A percentile compares a stretch with the other conserved stretches of the same genome.
phyloP scores from a whole-genome alignment of 2,329 filamentous ascomycete genomes.

The Colletotrichum camelliae region DNA sequence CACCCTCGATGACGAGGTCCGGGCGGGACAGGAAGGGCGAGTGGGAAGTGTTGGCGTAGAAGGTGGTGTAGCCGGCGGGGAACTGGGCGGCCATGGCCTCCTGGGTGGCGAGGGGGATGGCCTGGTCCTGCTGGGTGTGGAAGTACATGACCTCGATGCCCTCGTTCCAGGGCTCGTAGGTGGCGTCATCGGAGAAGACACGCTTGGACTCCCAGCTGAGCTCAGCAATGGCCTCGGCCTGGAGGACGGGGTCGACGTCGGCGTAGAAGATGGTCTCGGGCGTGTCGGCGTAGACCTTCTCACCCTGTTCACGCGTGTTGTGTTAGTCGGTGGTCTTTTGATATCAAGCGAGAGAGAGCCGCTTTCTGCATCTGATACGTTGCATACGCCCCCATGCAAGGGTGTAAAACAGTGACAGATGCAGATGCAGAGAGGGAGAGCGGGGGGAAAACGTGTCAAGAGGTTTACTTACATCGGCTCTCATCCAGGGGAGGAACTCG shows the following conservation, averaged over 20 bases:
- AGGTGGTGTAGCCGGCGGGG: conserved; percentile 6
- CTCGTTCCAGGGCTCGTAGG: conserved; percentile 31
- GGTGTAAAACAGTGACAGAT: conserved; percentile 10
- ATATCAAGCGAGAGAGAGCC: not conserved
- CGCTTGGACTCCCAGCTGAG: conserved; percentile 1
- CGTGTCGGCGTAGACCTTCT: conserved; percentile 5
- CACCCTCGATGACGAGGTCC: conserved; percentile 9
- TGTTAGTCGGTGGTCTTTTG: not conserved
- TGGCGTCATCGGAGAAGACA: conserved; percentile 26
- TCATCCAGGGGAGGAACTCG: conserved; percentile 31
- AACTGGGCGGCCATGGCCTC: conserved; percentile 26
- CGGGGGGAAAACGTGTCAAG: not conserved
- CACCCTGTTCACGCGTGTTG: not conserved
- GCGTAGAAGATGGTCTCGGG: conserved; percentile 28
- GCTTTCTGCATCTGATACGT: not conserved
- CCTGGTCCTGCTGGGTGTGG: conserved; percentile 28
- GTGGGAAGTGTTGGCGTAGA: conserved; percentile 10
- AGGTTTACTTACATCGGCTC: conserved; percentile 21
- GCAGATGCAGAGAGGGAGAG: not conserved
- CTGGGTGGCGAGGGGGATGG: conserved; percentile 25
- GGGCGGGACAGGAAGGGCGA: conserved; percentile 17
- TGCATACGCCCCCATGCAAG: not conserved
- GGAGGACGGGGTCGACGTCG: conserved; percentile 22
- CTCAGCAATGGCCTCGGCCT: conserved; percentile 21
- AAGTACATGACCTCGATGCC: conserved; percentile 31